A percentile compares a stretch with the other conserved stretches of the same genome.
phyloP scores from a whole-genome alignment of 345 rosid genomes.

The Eucalyptus brandiana region DNA sequence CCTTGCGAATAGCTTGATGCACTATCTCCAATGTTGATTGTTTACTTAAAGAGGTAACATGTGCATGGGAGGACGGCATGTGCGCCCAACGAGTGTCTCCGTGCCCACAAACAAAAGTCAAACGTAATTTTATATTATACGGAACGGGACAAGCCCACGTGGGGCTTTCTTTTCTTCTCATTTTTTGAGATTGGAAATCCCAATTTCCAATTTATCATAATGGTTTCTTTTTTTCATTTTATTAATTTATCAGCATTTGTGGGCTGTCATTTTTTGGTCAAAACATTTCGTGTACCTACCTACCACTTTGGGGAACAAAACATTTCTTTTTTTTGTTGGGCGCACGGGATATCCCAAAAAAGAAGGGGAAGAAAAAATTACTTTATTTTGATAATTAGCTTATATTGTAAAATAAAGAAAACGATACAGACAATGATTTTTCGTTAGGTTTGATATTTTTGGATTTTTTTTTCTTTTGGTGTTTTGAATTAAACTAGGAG shows the following conservation, averaged over 20 bases:
- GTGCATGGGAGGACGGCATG: background rate
- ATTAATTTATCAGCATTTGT: no score
- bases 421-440: no score
- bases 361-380: background rate
- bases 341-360: background rate
- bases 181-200: background rate
- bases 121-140: background rate
- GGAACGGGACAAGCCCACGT: background rate
- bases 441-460: background rate
- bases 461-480: background rate
- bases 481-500: background rate
- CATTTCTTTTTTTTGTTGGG: background rate
- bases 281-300: background rate
- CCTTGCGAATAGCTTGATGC: no score
- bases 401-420: no score
- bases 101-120: background rate
- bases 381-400: background rate
- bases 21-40: no score
- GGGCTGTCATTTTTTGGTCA: background rate
- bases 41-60: background rate
- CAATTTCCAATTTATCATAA: background rate
- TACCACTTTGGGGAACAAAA: background rate
- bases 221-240: no score
- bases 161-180: no score
- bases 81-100: background rate